Percentiles rank a stretch among this genome's conserved stretches.
phyloP scores from a whole-genome alignment of 345 rosid species.

The Psidium friedrichsthalianum region DNA sequence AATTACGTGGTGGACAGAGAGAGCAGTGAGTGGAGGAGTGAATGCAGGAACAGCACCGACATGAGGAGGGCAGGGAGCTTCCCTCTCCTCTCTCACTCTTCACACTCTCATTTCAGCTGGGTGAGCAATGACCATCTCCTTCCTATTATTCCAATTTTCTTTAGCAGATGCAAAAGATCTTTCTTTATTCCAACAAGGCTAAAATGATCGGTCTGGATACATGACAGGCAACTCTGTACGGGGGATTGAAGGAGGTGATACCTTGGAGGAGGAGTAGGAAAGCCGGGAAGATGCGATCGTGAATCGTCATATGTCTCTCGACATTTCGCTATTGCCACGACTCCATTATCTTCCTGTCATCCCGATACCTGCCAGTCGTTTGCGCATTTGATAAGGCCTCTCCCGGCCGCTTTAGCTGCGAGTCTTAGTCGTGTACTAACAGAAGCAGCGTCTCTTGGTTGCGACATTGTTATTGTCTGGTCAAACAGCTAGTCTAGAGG shows the following conservation, averaged over 20 bases:
- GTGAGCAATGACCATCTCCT: constrained; percentile 20
- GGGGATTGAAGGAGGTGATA: constrained; percentile 59
- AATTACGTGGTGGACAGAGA: constrained; percentile 13
- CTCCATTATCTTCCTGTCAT: neutral
- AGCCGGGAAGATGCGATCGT: constrained; percentile 26
- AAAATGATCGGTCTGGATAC: neutral
- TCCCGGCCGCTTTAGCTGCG: neutral
- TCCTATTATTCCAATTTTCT: neutral
- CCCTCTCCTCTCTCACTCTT: constrained; percentile 13
- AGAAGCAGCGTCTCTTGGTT: neutral
- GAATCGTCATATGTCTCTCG: neutral
- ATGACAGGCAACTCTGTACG: constrained; percentile 45
- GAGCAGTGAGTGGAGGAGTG: constrained; percentile 11
- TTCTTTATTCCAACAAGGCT: neutral
- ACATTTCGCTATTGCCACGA: neutral
- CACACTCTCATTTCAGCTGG: constrained; percentile 42
- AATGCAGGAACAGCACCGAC: constrained; percentile 20
- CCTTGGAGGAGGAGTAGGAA: constrained; percentile 46
- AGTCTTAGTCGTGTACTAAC: neutral
- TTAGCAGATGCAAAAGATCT: neutral
- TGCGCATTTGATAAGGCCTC: neutral
- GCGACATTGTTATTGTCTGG: neutral
- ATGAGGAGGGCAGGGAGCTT: constrained; percentile 35
- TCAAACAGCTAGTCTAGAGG: neutral
- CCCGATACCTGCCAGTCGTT: neutral